phyloP scores from a whole-genome alignment of 305 asterid species.

The Fraxinus sp. region DNA sequence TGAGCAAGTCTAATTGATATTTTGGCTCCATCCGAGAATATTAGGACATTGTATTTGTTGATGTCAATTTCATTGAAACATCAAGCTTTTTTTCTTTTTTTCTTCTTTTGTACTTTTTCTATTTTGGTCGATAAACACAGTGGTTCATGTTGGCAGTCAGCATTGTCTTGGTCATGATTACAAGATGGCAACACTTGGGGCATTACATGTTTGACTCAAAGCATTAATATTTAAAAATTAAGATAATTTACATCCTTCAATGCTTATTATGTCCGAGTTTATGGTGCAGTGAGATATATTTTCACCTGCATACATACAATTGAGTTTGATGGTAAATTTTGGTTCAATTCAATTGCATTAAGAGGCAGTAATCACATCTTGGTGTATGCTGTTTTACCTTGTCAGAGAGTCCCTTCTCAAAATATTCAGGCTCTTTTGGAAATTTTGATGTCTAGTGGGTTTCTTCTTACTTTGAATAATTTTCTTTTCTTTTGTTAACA shows the following conservation, averaged over 20 bases:
- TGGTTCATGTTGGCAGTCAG: neutral
- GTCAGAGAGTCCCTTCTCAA: neutral
- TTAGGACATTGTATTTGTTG: neutral
- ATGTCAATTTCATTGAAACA: neutral
- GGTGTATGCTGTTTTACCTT: neutral
- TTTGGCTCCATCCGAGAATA: neutral
- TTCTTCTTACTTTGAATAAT: neutral
- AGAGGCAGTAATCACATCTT: conserved; percentile 2
- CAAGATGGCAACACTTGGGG: neutral
- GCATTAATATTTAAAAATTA: neutral
- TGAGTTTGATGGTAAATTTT: conserved; percentile 9
- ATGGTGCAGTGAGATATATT: neutral
- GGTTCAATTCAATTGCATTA: neutral
- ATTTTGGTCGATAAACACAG: neutral
- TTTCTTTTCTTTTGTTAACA: neutral
- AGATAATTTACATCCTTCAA: neutral
- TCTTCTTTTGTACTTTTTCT: neutral
- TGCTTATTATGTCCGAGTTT: neutral
- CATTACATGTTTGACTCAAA: neutral
- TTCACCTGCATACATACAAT: neutral
- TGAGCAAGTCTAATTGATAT: neutral
- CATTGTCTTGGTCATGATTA: neutral
- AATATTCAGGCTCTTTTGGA: neutral
- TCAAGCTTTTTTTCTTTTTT: neutral
- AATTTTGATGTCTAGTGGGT: conserved; percentile 1